These are phyloP conservation scores for Leucocoprinus birnbaumii DNA, from an alignment of 768 basidiomycete genomes.

Conservation along the genomic window DNA sequence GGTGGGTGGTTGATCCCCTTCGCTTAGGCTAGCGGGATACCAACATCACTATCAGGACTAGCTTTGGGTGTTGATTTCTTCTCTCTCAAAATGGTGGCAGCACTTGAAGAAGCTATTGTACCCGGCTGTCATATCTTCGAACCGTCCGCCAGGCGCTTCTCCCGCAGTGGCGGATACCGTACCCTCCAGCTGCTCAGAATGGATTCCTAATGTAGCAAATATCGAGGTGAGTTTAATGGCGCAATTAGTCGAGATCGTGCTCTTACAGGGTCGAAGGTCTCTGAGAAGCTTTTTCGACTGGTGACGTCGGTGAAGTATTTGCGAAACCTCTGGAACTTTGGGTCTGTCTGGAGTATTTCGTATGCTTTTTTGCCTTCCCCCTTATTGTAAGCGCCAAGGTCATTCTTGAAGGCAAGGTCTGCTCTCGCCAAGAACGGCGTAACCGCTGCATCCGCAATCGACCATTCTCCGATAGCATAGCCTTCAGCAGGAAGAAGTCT, in stretches of 20 bases:
- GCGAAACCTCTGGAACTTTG: conserved; percentile 47
- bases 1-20: too few relatives aligned
- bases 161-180: background rate
- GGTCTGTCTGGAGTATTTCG: conserved; percentile 35
- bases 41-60: too few relatives aligned
- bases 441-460: conserved; percentile 62
- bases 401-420: conserved; percentile 41
- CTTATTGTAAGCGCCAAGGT: conserved; percentile 46
- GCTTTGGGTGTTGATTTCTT: too few relatives aligned
- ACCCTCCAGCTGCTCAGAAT: background rate
- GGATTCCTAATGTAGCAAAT: background rate
- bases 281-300: conserved; percentile 49
- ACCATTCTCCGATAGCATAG: conserved; percentile 47
- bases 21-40: too few relatives aligned
- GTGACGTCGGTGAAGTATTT: conserved; percentile 47
- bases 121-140: background rate
- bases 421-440: conserved; percentile 60
- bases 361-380: conserved; percentile 46
- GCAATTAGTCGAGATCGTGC: background rate
- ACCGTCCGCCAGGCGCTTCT: background rate
- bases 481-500: conserved; percentile 44
- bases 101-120: too few relatives aligned
- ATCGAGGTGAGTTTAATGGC: too few relatives aligned
- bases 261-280: conserved; percentile 54
- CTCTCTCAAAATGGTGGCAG: too few relatives aligned